Evolutionary conservation across 768 basidiomycete species (phyloP), one percentile per base, ranked within the genome.

Genomic region (Kondoa malvinella): DNA sequence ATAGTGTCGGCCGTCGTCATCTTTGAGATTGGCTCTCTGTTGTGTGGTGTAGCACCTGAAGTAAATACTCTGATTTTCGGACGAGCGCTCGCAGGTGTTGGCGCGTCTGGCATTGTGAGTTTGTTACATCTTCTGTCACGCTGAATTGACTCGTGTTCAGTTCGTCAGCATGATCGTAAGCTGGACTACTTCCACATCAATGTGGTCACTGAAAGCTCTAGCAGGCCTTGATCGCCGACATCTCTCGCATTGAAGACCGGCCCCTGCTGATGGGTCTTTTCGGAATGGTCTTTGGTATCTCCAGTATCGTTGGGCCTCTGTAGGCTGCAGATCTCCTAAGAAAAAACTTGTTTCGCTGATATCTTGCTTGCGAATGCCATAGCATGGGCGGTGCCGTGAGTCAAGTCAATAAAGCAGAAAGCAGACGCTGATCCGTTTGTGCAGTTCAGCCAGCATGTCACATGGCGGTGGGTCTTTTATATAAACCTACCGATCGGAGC

Each of bases 381-480:
- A n/a, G n/a, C n/a, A n/a, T n/a, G n/a, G n/a, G n/a, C n/a, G n/a
- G n/a, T n/a, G n/a, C n/a, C n/a, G n/a, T n/a, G n/a, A n/a, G n/a
- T n/a, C n/a, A n/a, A n/a, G n/a, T n/a, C n/a, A n/a, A n/a, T n/a
- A n/a, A n/a, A n/a, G n/a, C n/a, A n/a, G n/a, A n/a, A n/a, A n/a
- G n/a, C n/a, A n/a, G n/a, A n/a, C n/a, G n/a, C n/a, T n/a, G n/a
- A n/a, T n/a, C n/a, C n/a, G n/a, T n/a, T n/a, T n/a, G n/a, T n/a
- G n/a, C n/a, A n/a, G 73, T 78, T 68, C 76, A 79, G 58, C 1
- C 70, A 73, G 73, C 85, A 87, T 73, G 84, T 84, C 21, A 80
- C 84, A 0, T 90, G 88, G 88, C 78, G 88, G 78, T 89, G 15
- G 32, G 69, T 60, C 56, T 69, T 56, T 63, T 29, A 69, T 33